Base-by-base conservation (phyloP, 257 asterid genomes). In the Primulina huaijiensis region DNA sequence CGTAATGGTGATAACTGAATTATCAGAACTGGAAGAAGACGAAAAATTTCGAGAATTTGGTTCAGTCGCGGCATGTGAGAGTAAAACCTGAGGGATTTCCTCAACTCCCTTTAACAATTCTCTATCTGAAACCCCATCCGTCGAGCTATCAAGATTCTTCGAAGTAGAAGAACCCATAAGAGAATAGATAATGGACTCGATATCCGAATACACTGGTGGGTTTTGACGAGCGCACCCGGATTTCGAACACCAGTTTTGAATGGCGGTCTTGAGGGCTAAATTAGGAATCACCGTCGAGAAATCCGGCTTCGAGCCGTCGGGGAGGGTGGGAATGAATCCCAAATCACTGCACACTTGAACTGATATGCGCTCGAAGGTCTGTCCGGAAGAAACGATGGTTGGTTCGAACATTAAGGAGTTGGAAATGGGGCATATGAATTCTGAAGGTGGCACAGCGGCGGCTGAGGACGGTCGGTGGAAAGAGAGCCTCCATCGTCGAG, bases 401-500 rank as follows among this genome's bases (percentile, higher is more conserved):
- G 99, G 99, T 56, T 93, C 96, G 72, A 59, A 85, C 95, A 93
- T 90, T 63, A 93, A 65, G 34, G 83, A 70, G 35, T 88, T 90
- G 61, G 83, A 70, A 61, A 93, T 79, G 6, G 99, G 97, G 76
- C 99, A 93, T 25, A 93, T 55, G 71, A 86, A 88, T 23, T 93
- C 99, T 3, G 16, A 76, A 9, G 88, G 88, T 63, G 82, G 80
- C 30, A 65, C 74, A 23, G 1, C 74, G 8, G 35, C 37, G 10
- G 86, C 34, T 21, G 83, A 29, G 53, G 83, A 72, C 1, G 92
- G 75, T 71, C 81, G 80, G 74, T 70, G 64, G 17, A 84, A 57
- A 8, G 86, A 81, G 75, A 92, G 63, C 59, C 76, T 73, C 96
- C 96, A 87, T 23, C 75, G 77, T 68, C 84, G 81, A 65, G 72